Percentiles rank a stretch among this genome's conserved stretches.
Evolutionary conservation across 2,329 filamentous ascomycete species (phyloP).

Genomic region (Teratosphaeria viscida): DNA sequence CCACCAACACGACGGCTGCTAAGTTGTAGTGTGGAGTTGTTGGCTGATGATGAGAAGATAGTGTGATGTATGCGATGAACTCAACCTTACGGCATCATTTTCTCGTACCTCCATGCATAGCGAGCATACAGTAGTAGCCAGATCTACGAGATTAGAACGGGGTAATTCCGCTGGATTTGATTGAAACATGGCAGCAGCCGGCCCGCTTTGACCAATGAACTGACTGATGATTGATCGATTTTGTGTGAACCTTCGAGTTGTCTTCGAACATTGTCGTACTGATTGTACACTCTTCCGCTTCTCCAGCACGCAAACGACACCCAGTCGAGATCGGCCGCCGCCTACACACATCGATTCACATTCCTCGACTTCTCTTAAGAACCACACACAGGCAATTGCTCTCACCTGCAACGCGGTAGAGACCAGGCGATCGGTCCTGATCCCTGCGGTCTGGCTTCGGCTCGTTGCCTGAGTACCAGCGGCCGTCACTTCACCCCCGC

Average conservation of each 20-base stretch:
- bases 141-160: too few species aligned
- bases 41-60: neutral
- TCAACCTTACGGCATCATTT: too few species aligned
- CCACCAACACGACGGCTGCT: neutral
- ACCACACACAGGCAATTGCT: neutral
- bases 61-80: neutral
- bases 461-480: neutral
- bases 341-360: neutral
- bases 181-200: too few species aligned
- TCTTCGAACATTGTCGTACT: too few species aligned
- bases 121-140: too few species aligned
- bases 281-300: too few species aligned
- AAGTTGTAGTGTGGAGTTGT: neutral
- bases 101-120: too few species aligned
- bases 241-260: too few species aligned
- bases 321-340: neutral
- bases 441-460: neutral
- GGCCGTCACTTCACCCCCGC: neutral
- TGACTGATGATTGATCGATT: too few species aligned
- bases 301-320: neutral
- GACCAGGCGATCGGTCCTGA: neutral
- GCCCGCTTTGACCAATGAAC: too few species aligned
- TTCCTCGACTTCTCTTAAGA: neutral
- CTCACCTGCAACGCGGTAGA: neutral
- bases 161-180: too few species aligned